A percentile compares a stretch with the other conserved stretches of the same genome.
Evolutionary conservation across 176 grass and related monocot species (phyloP).

Genomic region (maize (Zea mays)): Zm-B73-REFERENCE-NAM-5.0 NC_050096.1:71563501-71564000

Average conservation of each 20-base stretch:
- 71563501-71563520: constrained; percentile 35
- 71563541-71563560: constrained; percentile 37
- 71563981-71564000: background rate
- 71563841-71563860: background rate
- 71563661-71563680: constrained; percentile 52
- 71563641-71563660: constrained; percentile 56
- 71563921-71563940: background rate
- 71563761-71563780: constrained; percentile 15
- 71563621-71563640: constrained; percentile 56
- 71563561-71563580: constrained; percentile 48
- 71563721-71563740: background rate
- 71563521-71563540: constrained; percentile 22
- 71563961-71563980: background rate
- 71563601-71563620: constrained; percentile 85
- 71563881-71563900: constrained; percentile 13
- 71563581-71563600: constrained; percentile 58
- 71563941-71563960: background rate
- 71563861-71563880: constrained; percentile 2
- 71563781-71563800: constrained; percentile 1
- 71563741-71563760: constrained; percentile 11
- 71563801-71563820: constrained; percentile 28
- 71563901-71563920: background rate
- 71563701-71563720: background rate
- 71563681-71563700: constrained; percentile 27
- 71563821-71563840: background rate